phyloP scores from a whole-genome alignment of 1,139 yeast genomes.

The Candida tropicalis region DNA sequence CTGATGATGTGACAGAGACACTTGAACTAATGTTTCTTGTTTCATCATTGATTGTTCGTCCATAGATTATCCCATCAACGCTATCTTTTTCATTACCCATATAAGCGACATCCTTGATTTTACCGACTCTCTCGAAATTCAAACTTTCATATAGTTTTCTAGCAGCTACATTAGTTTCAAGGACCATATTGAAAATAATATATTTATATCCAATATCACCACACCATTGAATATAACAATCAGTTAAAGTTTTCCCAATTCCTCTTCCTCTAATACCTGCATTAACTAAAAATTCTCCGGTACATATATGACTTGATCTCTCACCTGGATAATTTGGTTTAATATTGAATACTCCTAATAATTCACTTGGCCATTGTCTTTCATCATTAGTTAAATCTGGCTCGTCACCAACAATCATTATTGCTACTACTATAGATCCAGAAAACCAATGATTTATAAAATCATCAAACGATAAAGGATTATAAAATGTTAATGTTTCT shows the following conservation, averaged over 20 bases:
- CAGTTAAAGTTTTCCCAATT: conserved; percentile 81
- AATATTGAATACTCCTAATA: conserved; percentile 81
- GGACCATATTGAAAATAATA: conserved; percentile 80
- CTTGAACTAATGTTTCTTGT: no score
- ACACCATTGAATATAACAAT: conserved; percentile 88
- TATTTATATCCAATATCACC: conserved; percentile 85
- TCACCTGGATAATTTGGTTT: conserved; percentile 93
- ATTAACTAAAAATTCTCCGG: conserved; percentile 85
- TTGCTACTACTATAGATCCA: conserved; percentile 77
- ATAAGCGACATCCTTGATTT: conserved; percentile 82
- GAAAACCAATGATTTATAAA: conserved; percentile 82
- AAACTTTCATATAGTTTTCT: conserved; percentile 78
- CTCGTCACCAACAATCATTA: conserved; percentile 82
- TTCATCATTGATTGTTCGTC: conserved; percentile 52
- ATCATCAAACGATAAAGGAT: conserved; percentile 69
- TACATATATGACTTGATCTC: conserved; percentile 89
- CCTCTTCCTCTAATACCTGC: conserved; percentile 95
- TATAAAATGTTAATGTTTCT: conserved; percentile 83
- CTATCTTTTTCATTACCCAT: conserved; percentile 81
- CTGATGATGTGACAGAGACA: no score
- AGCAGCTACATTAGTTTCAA: conserved; percentile 85
- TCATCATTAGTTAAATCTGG: conserved; percentile 28
- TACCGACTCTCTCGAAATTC: conserved; percentile 76
- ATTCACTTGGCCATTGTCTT: conserved; percentile 86
- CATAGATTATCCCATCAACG: conserved; percentile 80